Conservation (phyloP, 257 asterid genomes). For the Plantago major region DNA sequence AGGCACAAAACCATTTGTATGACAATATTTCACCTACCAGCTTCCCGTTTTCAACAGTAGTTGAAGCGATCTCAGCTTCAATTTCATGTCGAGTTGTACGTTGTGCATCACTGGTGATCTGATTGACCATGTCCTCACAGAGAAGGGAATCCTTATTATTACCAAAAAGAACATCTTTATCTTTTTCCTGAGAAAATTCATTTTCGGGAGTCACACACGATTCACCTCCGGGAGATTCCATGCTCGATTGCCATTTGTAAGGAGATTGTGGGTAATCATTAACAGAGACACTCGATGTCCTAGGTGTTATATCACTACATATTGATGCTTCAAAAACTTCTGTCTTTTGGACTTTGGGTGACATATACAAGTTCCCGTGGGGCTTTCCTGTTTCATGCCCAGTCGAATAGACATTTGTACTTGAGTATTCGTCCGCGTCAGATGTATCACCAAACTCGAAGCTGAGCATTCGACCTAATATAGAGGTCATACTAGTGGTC, state of each 20-base stretch:
- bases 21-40: constrained; percentile 30
- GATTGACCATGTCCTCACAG: constrained; percentile 18
- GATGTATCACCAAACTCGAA: constrained; percentile 65
- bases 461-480: constrained; percentile 67
- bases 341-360: constrained; percentile 18
- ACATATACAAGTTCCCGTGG: constrained; percentile 12
- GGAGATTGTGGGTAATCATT: constrained; percentile 9
- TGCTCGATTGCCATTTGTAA: constrained; percentile 2
- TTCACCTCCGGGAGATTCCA: neutral
- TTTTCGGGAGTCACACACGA: constrained; percentile 1
- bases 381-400: neutral
- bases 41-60: constrained; percentile 20
- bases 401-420: constrained; percentile 26
- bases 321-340: constrained; percentile 17
- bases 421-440: constrained; percentile 44
- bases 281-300: constrained; percentile 12
- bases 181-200: constrained; percentile 12
- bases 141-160: constrained; percentile 13
- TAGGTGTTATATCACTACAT: constrained; percentile 23
- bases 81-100: constrained; percentile 5
- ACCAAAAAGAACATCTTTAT: constrained; percentile 8
- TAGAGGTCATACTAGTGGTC: constrained; percentile 79
- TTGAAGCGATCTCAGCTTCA: constrained; percentile 16
- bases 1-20: too few relatives aligned
- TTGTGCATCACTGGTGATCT: constrained; percentile 2